Evolutionary conservation across 352 stramenopile species (phyloP), one percentile per base, ranked within the genome.

Genomic region (Globisporangium recalcitrans): DNA sequence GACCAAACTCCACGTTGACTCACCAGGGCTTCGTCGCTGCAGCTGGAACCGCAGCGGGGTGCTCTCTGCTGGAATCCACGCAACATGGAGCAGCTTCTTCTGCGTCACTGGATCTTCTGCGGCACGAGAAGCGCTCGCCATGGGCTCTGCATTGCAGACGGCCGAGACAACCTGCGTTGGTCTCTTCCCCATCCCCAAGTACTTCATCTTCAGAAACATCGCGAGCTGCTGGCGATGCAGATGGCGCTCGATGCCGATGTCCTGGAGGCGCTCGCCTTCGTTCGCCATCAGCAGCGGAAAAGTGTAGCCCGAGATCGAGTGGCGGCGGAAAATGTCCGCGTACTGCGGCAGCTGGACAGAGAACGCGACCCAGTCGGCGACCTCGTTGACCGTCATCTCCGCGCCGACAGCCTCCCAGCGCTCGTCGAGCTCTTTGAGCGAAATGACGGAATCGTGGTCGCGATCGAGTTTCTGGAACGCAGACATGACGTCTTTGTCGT

Each of bases 241-340:
- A 4, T 85, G 68, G 14, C 75, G 85, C 1, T 77, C 72, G 16
- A 95, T 72, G 22, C 85, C 85, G 55, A 95, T 85, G 40, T 95
- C 83, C 48, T 80, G 62, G 5, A 95, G 58, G 4, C 81, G 84
- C 4, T 64, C 70, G 60, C 83, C 85, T 34, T 95, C 84, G 24
- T 91, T 84, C 24, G 88, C 82, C 85, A 95, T 95, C 22, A 95
- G 69, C 59, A 95, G 63, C 27, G 85, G 85, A 62, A 95, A 95
- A 27, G 83, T 95, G 62, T 95, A 95, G 2, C 85, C 85, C 1
- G 83, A 93, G 52, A 95, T 90, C 10, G 82, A 95, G 64, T 95
- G 75, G 22, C 77, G 61, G 38, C 79, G 82, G 62, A 95, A 91
- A 19, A 90, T 69, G 0, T 88, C 78, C 24, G 76, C 77, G 70